These are phyloP conservation scores for Globisporangium apiculatum DNA, from an alignment of 352 stramenopile genomes.

Conservation along the genomic window DNA sequence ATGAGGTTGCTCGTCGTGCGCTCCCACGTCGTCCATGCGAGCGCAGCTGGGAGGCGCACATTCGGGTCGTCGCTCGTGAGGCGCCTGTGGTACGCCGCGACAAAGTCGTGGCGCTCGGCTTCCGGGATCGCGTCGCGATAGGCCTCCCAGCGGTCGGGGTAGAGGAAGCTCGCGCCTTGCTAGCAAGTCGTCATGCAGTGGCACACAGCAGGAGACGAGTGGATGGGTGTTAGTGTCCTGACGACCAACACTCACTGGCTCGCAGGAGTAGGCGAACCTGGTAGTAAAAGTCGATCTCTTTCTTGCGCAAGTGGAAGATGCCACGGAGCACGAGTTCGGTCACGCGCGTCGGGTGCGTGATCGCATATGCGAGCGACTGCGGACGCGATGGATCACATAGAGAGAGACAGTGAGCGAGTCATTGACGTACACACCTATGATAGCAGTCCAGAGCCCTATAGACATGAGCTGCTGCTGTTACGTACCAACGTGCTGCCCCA, in stretches of 20 bases:
- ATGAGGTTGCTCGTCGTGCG: constrained; percentile 82
- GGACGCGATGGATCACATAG: not conserved
- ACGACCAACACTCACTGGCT: not conserved
- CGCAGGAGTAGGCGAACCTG: constrained; percentile 25
- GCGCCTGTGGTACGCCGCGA: constrained; percentile 85
- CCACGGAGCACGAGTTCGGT: constrained; percentile 88
- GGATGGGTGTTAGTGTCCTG: not conserved
- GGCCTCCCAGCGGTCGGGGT: constrained; percentile 87
- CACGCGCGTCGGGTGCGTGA: constrained; percentile 77
- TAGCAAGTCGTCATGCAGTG: constrained; percentile 4
- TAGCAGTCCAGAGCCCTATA: not conserved
- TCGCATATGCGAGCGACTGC: constrained; percentile 88
- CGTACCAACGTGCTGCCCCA: constrained; percentile 91
- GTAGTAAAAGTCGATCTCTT: constrained; percentile 94
- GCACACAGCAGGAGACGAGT: not conserved
- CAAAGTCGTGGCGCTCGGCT: constrained; percentile 72
- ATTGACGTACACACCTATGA: not conserved
- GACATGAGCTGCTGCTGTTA: not conserved
- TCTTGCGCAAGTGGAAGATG: constrained; percentile 88
- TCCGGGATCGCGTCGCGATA: constrained; percentile 86
- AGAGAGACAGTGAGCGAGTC: not conserved
- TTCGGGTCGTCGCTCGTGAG: constrained; percentile 84
- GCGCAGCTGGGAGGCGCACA: constrained; percentile 70
- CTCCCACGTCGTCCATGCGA: constrained; percentile 91
- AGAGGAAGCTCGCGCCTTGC: constrained; percentile 84